A percentile compares a stretch with the other conserved stretches of the same genome.
phyloP scores from a whole-genome alignment of 768 basidiomycete species.

The Auricularia sp. region DNA sequence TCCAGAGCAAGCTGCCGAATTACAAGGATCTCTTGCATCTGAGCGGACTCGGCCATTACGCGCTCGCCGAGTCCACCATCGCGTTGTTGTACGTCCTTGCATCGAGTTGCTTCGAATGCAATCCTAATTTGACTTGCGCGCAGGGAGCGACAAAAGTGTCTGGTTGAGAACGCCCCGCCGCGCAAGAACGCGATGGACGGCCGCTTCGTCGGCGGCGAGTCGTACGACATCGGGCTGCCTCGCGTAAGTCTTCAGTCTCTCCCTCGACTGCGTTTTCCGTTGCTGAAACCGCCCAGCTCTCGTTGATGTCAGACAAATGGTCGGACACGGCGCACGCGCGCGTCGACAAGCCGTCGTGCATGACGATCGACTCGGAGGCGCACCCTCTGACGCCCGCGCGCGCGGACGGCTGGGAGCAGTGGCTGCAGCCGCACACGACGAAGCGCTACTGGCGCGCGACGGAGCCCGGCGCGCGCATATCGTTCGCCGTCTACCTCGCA shows the following conservation, averaged over 20 bases:
- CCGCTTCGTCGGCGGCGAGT: neutral
- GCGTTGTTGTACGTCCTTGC: neutral
- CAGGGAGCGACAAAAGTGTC: neutral
- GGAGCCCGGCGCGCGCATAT: slow-evolving; percentile 2
- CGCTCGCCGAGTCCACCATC: slow-evolving; percentile 2
- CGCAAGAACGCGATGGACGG: neutral
- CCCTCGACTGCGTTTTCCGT: neutral
- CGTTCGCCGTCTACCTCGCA: neutral
- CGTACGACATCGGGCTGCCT: neutral
- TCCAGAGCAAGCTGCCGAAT: neutral
- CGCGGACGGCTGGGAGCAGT: neutral
- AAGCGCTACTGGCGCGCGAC: slow-evolving; percentile 7
- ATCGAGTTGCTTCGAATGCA: neutral
- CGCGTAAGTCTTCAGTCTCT: neutral
- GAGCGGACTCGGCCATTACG: slow-evolving; percentile 1
- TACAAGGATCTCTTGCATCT: slow-evolving; percentile 1
- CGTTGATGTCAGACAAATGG: neutral
- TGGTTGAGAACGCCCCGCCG: neutral
- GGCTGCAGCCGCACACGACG: neutral
- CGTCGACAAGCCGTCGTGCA: slow-evolving; percentile 1
- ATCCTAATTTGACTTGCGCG: neutral
- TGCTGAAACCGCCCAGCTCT: neutral
- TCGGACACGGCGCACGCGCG: neutral
- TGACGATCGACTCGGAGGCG: neutral
- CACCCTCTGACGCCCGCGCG: neutral